phyloP scores from a whole-genome alignment of 2,329 filamentous ascomycete species.

The Coccinonectria pachysandricola region DNA sequence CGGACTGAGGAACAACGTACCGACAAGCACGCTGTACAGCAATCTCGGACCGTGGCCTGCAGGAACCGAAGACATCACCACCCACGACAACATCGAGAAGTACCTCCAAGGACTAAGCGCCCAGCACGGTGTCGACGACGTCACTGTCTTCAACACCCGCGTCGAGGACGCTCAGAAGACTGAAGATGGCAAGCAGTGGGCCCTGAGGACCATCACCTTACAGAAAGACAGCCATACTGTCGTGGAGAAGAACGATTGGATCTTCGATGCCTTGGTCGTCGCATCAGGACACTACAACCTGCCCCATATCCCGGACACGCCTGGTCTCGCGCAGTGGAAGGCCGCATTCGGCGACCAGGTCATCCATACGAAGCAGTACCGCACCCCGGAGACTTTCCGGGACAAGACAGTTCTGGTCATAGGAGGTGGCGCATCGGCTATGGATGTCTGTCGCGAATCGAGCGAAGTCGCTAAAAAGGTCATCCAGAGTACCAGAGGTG shows the following conservation, averaged over 20 bases:
- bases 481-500: constrained; percentile 43
- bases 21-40: constrained; percentile 42
- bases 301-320: constrained; percentile 49
- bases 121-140: constrained; percentile 36
- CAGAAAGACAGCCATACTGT: constrained; percentile 8
- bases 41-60: constrained; percentile 42
- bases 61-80: constrained; percentile 48
- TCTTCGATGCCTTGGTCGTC: constrained; percentile 56
- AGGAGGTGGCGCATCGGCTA: constrained; percentile 39
- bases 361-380: constrained; percentile 63
- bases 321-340: constrained; percentile 50
- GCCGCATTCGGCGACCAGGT: constrained; percentile 39
- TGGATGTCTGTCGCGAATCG: constrained; percentile 33
- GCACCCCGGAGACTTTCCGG: constrained; percentile 46
- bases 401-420: constrained; percentile 42
- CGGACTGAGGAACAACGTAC: constrained; percentile 64
- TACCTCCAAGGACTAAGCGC: constrained; percentile 52
- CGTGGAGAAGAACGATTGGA: constrained; percentile 19
- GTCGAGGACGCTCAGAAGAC: constrained; percentile 42
- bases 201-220: constrained; percentile 37
- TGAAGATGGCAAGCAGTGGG: constrained; percentile 34
- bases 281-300: constrained; percentile 59
- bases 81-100: constrained; percentile 42
- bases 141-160: constrained; percentile 47
- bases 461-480: constrained; percentile 25